Evolutionary conservation across 2,329 filamentous ascomycete species (phyloP).

Genomic region (Periconia digitata): DNA sequence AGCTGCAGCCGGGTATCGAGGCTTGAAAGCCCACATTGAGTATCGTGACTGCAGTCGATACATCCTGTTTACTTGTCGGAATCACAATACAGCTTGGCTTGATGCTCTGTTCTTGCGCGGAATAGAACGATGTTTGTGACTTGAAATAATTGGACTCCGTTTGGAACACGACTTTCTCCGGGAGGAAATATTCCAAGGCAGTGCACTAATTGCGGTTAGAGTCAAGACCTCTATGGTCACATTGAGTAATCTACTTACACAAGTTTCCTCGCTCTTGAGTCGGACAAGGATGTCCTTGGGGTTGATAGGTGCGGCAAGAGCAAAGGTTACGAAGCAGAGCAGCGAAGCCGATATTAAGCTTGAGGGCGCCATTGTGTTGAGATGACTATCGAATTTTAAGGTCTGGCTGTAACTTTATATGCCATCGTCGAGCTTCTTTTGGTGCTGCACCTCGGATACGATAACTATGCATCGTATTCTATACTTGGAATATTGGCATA

Average conservation of each 20-base stretch:
- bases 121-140: constrained; percentile 21
- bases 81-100: constrained; percentile 24
- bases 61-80: constrained; percentile 21
- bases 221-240: background rate
- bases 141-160: constrained; percentile 12
- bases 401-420: background rate
- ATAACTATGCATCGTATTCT: background rate
- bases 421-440: background rate
- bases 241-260: constrained; percentile 12
- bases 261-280: constrained; percentile 14
- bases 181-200: constrained; percentile 19
- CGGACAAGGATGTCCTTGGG: constrained; percentile 13
- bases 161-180: constrained; percentile 16
- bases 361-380: background rate
- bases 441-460: background rate
- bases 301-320: constrained; percentile 8
- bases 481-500: background rate
- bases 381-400: background rate
- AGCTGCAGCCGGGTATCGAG: constrained; percentile 17
- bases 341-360: background rate
- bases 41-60: constrained; percentile 19
- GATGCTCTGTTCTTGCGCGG: constrained; percentile 20
- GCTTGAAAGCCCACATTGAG: constrained; percentile 17
- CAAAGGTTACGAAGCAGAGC: background rate
- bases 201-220: constrained; percentile 13